Base-by-base conservation (phyloP, 2,329 filamentous ascomycete genomes). In the Trichoderma lentiforme region DNA sequence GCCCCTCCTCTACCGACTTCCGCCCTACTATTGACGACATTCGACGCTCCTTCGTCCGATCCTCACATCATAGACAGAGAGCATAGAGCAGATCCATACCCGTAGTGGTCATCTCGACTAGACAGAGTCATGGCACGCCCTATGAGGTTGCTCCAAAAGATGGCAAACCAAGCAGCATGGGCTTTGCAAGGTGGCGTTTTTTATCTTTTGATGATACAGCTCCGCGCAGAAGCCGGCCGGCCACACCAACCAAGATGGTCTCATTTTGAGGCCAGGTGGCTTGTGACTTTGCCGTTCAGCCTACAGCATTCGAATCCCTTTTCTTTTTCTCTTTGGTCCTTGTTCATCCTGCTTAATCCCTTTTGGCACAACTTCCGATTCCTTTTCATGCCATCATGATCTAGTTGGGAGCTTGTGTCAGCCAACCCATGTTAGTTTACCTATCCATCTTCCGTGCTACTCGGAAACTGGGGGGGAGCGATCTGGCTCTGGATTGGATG, bases 21-120 rank as follows among this genome's bases (percentile, higher is more conserved):
- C 64, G 64, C 64, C 64, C 51, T 67, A 28, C n/a, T 21, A 43
- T 67, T 39, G 64, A 67, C 64, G 32, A 56, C 32, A 58, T 58
- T 7, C 18, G n/a, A 24, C 14, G 14, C 12, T 26, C 9, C 28
- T n/a, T 12, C 14, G 30, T 5, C 15, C 32, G 32, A 57, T 57
- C 14, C 18, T 30, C 21, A 53, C 64, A 67, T 67, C 51, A 67
- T 57, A 57, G 64, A 57, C 9, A 21, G 4, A 26, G 15, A 4
- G 4, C 6, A 14, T 28, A 21, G 26, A 5, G 32, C 36, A 64
- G 36, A 51, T 64, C 61, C 26, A 51, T 56, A 18, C 26, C 32
- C 11, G 7, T 2, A 26, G 47, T 30, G 15, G 15, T 26, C 64
- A n/a, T 64, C 61, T 47, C 12, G 21, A 18, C 39, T 9, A 7